Evolutionary conservation across 306 rosid species (phyloP).

Genomic region (Alnus rubra): DNA sequence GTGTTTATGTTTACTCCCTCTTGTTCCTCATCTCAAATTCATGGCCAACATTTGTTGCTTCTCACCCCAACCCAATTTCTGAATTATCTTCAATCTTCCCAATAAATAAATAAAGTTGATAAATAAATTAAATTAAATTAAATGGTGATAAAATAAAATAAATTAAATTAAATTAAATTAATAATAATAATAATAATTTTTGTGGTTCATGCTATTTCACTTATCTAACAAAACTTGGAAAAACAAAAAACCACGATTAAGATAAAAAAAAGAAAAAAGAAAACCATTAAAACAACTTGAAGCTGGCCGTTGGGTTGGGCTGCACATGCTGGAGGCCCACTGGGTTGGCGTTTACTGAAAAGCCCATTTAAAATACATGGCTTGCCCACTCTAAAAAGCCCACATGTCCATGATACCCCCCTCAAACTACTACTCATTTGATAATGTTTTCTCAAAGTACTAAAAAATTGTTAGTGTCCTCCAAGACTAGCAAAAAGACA

Average conservation of each 20-base stretch:
- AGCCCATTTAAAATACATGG: neutral
- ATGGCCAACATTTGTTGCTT: constrained; percentile 24
- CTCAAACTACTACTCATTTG: no score
- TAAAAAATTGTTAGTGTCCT: no score
- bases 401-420: neutral
- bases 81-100: neutral
- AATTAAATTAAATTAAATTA: no score
- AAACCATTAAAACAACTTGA: neutral
- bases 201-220: neutral
- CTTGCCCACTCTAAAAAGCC: neutral
- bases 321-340: neutral
- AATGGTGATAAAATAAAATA: no score
- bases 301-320: neutral
- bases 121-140: no score
- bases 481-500: no score
- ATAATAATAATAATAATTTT: no score
- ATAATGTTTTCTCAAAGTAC: no score
- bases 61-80: neutral
- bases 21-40: constrained; percentile 46
- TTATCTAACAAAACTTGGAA: no score
- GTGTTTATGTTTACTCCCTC: constrained; percentile 35
- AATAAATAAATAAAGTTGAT: no score
- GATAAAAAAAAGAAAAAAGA: no score
- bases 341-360: neutral
- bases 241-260: no score